Conservation (phyloP, 305 asterid species). For the Rubia balearica region DNA sequence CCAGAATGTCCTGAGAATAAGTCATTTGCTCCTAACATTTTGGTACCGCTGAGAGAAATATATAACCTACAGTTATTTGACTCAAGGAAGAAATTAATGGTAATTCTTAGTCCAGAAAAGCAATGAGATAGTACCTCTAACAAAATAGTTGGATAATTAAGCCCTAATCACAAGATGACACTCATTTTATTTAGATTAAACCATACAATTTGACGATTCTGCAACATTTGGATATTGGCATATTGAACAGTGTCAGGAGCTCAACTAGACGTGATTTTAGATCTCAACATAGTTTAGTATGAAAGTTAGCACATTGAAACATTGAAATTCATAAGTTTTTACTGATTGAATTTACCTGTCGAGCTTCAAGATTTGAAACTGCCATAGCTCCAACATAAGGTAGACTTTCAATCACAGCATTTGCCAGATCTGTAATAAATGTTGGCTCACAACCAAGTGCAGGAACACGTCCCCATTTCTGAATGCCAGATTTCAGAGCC, state of each 20-base stretch:
- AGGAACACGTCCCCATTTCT: slow-evolving; percentile 96
- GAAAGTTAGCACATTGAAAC: background rate
- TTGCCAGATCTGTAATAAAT: slow-evolving; percentile 89
- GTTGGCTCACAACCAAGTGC: slow-evolving; percentile 92
- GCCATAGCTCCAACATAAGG: slow-evolving; percentile 99
- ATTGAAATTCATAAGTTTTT: background rate
- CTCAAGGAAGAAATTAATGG: background rate
- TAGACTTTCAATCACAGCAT: slow-evolving; percentile 97
- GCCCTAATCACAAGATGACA: background rate
- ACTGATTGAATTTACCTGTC: slow-evolving; percentile 51
- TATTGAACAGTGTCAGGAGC: background rate
- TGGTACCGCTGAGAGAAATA: background rate
- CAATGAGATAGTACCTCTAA: background rate
- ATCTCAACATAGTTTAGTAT: background rate
- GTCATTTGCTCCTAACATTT: background rate
- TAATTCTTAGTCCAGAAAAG: background rate
- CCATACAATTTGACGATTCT: background rate
- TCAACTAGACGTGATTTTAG: background rate
- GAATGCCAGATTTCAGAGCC: slow-evolving; percentile 83
- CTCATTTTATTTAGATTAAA: slow-evolving; percentile 1
- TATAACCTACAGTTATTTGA: background rate
- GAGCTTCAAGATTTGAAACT: slow-evolving; percentile 93
- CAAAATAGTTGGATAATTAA: background rate
- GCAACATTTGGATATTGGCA: background rate
- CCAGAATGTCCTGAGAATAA: background rate